These are phyloP conservation scores for Albophoma yamanashiensis DNA, from an alignment of 2,329 filamentous ascomycete genomes.

Conservation along the genomic window DNA sequence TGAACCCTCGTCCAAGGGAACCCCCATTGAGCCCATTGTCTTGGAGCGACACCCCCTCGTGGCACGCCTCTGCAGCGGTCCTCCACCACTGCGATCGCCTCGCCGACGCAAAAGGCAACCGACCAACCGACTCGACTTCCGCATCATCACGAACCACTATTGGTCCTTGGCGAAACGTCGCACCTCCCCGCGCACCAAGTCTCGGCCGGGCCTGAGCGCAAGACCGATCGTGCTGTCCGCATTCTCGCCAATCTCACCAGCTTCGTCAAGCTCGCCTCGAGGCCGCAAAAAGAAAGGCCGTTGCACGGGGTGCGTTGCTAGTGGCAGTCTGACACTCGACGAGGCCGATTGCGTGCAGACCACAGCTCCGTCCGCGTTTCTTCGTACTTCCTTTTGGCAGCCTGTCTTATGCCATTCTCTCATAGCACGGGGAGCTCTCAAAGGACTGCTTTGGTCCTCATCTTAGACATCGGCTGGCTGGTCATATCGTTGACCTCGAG, in stretches of 20 bases:
- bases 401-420: neutral
- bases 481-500: neutral
- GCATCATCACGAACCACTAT: neutral
- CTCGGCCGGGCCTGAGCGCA: neutral
- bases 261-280: neutral
- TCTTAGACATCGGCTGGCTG: neutral
- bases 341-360: neutral
- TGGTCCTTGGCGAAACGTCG: neutral
- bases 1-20: neutral
- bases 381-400: neutral
- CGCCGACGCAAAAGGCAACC: neutral
- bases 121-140: neutral
- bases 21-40: neutral
- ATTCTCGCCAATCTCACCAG: neutral
- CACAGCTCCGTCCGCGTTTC: neutral
- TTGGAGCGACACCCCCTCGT: neutral
- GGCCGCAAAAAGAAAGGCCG: conserved; percentile 3
- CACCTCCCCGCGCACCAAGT: neutral
- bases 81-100: neutral
- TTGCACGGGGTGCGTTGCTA: conserved; percentile 1
- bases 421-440: neutral
- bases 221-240: neutral
- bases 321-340: neutral
- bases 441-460: neutral
- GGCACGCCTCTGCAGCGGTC: neutral